Evolutionary conservation across 345 rosid genomes (phyloP), one percentile per base, ranked within the genome.

Genomic region (Pelargonium nanum): DNA sequence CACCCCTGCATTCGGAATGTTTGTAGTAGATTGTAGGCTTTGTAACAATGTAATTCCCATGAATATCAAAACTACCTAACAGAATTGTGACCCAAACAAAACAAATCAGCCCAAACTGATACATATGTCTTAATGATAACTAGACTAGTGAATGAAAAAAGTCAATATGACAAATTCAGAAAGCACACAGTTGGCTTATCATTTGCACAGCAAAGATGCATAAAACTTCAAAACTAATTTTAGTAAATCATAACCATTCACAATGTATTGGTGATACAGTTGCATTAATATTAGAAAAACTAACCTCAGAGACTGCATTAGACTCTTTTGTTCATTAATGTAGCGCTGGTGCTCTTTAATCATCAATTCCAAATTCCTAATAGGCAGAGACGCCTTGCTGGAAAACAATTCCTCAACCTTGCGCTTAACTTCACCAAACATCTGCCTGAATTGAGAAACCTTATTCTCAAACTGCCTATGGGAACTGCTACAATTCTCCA

Each of bases 221-320:
- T 28, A 28, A n/a, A 40, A 40, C 48, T 40, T 30, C 9, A 17
- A 12, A 40, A 12, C 48, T 9, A 40, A 6, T 6, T 40, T 40
- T 9, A 40, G 48, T 40, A 40, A 40, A 40, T 12, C 48, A 6
- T 6, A 12, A 17, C n/a, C n/a, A n/a, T n/a, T n/a, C n/a, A n/a
- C 48, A 40, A 40, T 40, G 48, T 12, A 50, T 26, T 34, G 62
- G 30, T 34, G 25, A 44, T 34, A 34, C n/a, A 13, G 19, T 13
- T 9, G 24, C 22, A 4, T 22, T 19, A 23, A 25, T 1, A 19
- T 50, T 24, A 26, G 24, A 24, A 40, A 58, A 68, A 67, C 88
- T 56, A 70, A 94, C 99, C 99, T 94, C 75, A 94, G 74, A 55
- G 97, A 88, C 67, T 94, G 99, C 96, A 88, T 84, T 67, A 90